Evolutionary conservation across 2,329 filamentous ascomycete genomes (phyloP), one percentile per base, ranked within the genome.

Genomic region (Phoma sp.): DNA sequence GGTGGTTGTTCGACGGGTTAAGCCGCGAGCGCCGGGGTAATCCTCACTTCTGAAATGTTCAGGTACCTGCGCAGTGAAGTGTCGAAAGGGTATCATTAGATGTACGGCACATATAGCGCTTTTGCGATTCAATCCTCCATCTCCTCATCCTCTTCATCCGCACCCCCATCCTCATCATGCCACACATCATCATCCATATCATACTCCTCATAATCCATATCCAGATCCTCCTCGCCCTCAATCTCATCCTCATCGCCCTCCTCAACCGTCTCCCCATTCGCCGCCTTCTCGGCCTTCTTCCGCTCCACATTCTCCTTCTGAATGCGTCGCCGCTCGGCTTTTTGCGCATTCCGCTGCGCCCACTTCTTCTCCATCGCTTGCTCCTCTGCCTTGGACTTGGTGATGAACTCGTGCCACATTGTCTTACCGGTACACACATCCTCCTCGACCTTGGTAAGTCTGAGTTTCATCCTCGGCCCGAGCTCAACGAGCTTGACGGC

Each of bases 381-480:
- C 51, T 92, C 79, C 74, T 99, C 93, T 15, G 85, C 83, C 64
- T 86, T 86, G 6, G 86, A 87, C 82, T 99, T 99, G 72, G 88
- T 85, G 47, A 98, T 87, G 71, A 92, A 96, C 72, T 97, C 92
- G 75, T 99, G 95, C 95, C 95, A 99, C 90, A 99, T 91, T 51
- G 96, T 84, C 73, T 92, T 95, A 42, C 95, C 95, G 21, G 85
- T 84, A 67, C 92, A 97, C 6, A 98, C 77, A 1, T 93, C 95
- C 66, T 99, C 95, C 72, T 99, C 95, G 4, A 99, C 93, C 79
- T 99, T 99, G 49, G 92, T 93, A 77, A 99, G 81, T 26, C 93
- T 87, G 33, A 99, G 79, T 56, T 86, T 89, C 89, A 99, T 88
- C 47, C 95, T 86, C 1, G 95, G 95, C 0, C 95, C 95, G 0